A percentile compares a stretch with the other conserved stretches of the same genome.
Evolutionary conservation across 1,139 yeast genomes (phyloP).

Genomic region (Diutina siamensis): DNA sequence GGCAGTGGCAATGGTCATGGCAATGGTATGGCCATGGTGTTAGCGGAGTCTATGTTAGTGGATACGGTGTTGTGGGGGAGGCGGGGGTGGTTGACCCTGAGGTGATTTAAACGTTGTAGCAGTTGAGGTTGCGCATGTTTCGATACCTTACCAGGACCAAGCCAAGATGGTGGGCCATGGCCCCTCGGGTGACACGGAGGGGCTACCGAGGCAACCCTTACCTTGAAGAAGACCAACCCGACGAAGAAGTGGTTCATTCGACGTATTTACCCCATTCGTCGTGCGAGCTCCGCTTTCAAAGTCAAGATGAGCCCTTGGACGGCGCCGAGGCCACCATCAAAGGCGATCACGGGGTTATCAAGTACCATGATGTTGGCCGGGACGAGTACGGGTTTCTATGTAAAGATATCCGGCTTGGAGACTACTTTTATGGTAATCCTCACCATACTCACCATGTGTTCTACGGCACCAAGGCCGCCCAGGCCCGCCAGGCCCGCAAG

Average conservation of each 20-base stretch:
- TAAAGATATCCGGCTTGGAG: conserved; percentile 18
- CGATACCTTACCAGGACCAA: neutral
- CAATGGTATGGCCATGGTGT: too few species aligned
- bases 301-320: neutral
- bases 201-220: too few species aligned
- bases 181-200: neutral
- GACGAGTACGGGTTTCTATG: neutral
- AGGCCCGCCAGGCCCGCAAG: conserved; percentile 21
- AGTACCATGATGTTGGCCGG: conserved; percentile 10
- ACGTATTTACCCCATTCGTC: conserved; percentile 6
- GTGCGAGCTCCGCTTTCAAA: neutral
- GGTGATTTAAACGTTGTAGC: too few species aligned
- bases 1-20: too few species aligned
- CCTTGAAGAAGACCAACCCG: neutral
- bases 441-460: conserved; percentile 33
- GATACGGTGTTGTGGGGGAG: too few species aligned
- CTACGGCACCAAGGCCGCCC: conserved; percentile 14
- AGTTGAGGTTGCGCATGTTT: neutral
- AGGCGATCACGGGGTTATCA: conserved; percentile 8
- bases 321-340: conserved; percentile 7
- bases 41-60: too few species aligned
- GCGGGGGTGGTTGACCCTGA: too few species aligned
- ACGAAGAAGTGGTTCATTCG: neutral
- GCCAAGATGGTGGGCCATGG: neutral
- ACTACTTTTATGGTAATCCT: conserved; percentile 31